A percentile compares a stretch with the other conserved stretches of the same genome.
phyloP scores from a whole-genome alignment of 2,329 filamentous ascomycete species.

The Trichophyton mentagrophytes region DNA sequence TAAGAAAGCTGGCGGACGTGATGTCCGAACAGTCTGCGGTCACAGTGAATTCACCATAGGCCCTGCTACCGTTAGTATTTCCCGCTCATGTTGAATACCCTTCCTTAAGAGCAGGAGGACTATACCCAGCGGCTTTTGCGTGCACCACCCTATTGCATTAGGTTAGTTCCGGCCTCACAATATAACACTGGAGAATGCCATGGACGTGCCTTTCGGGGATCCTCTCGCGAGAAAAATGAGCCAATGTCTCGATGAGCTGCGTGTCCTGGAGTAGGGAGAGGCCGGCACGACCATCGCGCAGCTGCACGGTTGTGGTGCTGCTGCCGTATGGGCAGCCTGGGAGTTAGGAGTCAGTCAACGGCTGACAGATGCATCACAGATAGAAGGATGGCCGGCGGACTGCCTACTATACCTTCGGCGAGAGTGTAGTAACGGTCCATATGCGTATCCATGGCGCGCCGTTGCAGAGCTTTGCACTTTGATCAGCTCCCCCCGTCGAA shows the following conservation, averaged over 20 bases:
- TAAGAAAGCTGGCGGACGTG: slow-evolving; percentile 54
- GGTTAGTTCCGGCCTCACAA: neutral
- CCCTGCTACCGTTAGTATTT: slow-evolving; percentile 26
- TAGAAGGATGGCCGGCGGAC: neutral
- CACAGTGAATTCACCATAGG: slow-evolving; percentile 57
- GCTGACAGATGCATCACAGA: neutral
- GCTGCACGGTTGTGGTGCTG: slow-evolving; percentile 16
- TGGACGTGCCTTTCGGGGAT: slow-evolving; percentile 42
- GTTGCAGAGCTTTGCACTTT: neutral
- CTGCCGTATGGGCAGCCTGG: slow-evolving; percentile 19
- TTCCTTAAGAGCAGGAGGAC: neutral
- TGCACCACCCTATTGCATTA: slow-evolving; percentile 40
- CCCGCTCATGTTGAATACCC: no score
- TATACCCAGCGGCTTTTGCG: slow-evolving; percentile 41
- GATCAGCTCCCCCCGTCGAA: neutral
- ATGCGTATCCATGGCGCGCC: neutral
- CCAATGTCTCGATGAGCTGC: slow-evolving; percentile 49
- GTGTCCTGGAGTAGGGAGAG: slow-evolving; percentile 43
- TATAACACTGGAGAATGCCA: neutral
- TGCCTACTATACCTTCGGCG: slow-evolving; percentile 17
- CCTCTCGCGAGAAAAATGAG: slow-evolving; percentile 50
- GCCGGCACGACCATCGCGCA: slow-evolving; percentile 23
- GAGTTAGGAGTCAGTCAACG: neutral
- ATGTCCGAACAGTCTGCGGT: slow-evolving; percentile 56
- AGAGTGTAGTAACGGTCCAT: slow-evolving; percentile 15